Percentiles rank a stretch among this genome's conserved stretches.
Evolutionary conservation across 805 yeast species (phyloP).

Genomic region (Hanseniaspora taiwanica): DNA sequence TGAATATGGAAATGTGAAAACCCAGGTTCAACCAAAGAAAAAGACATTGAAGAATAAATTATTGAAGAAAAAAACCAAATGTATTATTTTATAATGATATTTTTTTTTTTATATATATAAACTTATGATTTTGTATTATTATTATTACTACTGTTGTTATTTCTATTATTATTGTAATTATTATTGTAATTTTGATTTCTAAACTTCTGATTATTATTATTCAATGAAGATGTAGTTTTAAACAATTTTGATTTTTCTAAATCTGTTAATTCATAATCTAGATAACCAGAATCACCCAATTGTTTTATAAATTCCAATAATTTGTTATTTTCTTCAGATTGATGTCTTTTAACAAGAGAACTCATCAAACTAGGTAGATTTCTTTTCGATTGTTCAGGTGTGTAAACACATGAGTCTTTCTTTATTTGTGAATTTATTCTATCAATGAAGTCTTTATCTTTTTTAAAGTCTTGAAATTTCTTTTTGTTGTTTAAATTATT

Average conservation of each 20-base stretch:
- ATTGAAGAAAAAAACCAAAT: not conserved
- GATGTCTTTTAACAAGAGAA: conserved; percentile 30
- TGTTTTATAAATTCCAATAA: conserved; percentile 30
- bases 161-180: not conserved
- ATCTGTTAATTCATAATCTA: conserved; percentile 19
- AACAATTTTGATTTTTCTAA: conserved; percentile 22
- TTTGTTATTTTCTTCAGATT: conserved; percentile 28
- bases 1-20: too few species aligned
- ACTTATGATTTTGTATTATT: not conserved
- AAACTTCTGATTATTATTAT: not conserved
- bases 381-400: conserved; percentile 5
- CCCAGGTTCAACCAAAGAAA: not conserved
- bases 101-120: not conserved
- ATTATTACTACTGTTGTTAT: not conserved
- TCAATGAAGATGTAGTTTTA: not conserved
- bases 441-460: conserved; percentile 22
- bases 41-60: not conserved
- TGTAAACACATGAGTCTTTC: conserved; percentile 18
- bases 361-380: conserved; percentile 17
- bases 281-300: conserved; percentile 21
- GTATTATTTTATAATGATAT: not conserved
- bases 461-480: conserved; percentile 14
- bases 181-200: too few species aligned
- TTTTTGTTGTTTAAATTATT: conserved; percentile 13
- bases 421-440: conserved; percentile 22